Conservation (phyloP, 78 protist species). For the slime mould (Dictyostelium discoideum) region DNA sequence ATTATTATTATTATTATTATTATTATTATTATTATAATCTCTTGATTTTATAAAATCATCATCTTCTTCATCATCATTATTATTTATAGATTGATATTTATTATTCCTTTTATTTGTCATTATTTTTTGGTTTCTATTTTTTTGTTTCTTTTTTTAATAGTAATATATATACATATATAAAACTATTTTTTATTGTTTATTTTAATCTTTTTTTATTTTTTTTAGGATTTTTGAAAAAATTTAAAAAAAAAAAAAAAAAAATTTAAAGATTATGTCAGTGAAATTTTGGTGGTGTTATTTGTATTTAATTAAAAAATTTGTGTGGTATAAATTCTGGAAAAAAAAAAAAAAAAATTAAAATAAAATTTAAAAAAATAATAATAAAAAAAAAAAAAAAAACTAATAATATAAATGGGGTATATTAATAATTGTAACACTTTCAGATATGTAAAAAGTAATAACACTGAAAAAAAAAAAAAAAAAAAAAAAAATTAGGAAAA, state of each 20-base stretch:
- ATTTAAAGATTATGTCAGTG: background rate
- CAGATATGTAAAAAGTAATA: background rate
- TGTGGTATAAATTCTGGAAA: background rate
- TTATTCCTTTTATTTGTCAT: slow-evolving; percentile 10
- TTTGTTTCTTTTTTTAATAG: background rate
- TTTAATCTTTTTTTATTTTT: too few species aligned
- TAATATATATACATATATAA: too few species aligned
- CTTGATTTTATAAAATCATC: background rate
- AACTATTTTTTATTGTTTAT: too few species aligned
- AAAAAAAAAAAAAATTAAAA: background rate
- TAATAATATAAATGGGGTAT: background rate
- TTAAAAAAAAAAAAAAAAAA: background rate
- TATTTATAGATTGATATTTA: slow-evolving; percentile 10
- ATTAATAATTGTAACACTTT: background rate
- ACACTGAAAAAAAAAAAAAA: background rate
- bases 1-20: background rate
- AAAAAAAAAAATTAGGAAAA: background rate
- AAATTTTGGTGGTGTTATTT: background rate
- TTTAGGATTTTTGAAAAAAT: too few species aligned
- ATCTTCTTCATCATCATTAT: background rate
- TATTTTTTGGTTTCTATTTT: background rate
- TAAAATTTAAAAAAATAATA: background rate
- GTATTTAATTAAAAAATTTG: background rate
- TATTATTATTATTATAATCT: background rate
- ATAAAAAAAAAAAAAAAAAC: too few species aligned